phyloP scores from a whole-genome alignment of 2,329 filamentous ascomycete species.

The Didymella pinodella region DNA sequence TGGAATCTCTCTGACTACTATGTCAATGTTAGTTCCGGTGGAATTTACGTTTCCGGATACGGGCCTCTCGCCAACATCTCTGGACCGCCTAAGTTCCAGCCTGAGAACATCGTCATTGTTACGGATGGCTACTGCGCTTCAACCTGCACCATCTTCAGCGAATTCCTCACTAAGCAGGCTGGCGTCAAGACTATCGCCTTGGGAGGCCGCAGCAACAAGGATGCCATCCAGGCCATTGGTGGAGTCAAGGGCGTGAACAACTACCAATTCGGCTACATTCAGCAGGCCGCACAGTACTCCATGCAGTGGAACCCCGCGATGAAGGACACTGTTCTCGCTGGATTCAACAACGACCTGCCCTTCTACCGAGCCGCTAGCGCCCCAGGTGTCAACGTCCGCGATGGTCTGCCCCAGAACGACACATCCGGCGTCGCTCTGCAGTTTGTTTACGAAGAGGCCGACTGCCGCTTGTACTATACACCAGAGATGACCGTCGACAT shows the following conservation, averaged over 20 bases:
- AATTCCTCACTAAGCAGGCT: conserved; percentile 62
- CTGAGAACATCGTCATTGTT: conserved; percentile 62
- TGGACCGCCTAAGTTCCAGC: conserved; percentile 58
- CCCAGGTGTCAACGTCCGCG: conserved; percentile 47
- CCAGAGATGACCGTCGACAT: conserved; percentile 53
- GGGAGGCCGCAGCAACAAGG: conserved; percentile 58
- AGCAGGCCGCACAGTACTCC: conserved; percentile 34
- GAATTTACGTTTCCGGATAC: conserved; percentile 49
- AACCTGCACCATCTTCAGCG: conserved; percentile 65
- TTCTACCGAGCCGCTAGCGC: conserved; percentile 31
- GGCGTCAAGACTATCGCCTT: conserved; percentile 63
- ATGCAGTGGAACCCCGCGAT: conserved; percentile 34
- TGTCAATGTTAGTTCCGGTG: conserved; percentile 40
- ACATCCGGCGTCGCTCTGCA: conserved; percentile 46
- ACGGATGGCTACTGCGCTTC: conserved; percentile 67
- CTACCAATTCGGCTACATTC: conserved; percentile 46
- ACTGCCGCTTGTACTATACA: conserved; percentile 53
- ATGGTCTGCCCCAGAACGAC: conserved; percentile 46
- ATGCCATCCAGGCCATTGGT: conserved; percentile 63
- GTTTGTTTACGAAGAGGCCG: conserved; percentile 51
- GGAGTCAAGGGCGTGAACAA: conserved; percentile 61
- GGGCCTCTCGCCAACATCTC: conserved; percentile 54
- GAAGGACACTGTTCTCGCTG: conserved; percentile 38
- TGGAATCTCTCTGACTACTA: conserved; percentile 50
- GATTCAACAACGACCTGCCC: conserved; percentile 39